Evolutionary conservation across 2,329 filamentous ascomycete species (phyloP).

Genomic region (Hymenoscyphus albidus): DNA sequence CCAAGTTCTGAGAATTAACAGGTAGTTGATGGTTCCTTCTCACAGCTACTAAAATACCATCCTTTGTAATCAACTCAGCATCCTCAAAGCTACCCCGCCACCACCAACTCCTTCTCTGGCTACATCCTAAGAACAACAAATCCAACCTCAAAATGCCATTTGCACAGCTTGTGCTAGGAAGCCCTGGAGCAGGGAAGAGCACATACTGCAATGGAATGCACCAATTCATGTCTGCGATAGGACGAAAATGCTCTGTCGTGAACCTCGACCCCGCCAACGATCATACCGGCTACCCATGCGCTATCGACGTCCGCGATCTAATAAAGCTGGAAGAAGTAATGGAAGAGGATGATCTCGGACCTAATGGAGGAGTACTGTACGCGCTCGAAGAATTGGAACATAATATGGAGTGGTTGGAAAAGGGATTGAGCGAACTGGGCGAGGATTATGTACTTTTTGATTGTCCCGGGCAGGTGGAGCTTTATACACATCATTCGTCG

Average conservation of each 20-base stretch:
- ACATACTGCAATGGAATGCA: constrained; percentile 99
- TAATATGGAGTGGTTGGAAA: constrained; percentile 88
- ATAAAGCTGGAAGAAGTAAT: constrained; percentile 94
- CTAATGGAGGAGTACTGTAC: constrained; percentile 89
- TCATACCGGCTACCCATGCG: constrained; percentile 80
- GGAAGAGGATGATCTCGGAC: constrained; percentile 82
- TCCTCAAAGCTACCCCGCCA: neutral
- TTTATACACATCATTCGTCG: constrained; percentile 93
- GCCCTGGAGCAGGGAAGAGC: constrained; percentile 91
- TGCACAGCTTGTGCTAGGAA: constrained; percentile 73
- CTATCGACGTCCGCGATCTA: constrained; percentile 84
- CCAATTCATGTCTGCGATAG: constrained; percentile 95
- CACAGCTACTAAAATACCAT: neutral
- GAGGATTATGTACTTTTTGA: constrained; percentile 95
- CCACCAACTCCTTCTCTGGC: neutral
- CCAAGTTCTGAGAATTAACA: no score
- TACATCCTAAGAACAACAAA: neutral
- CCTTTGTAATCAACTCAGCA: constrained; percentile 1
- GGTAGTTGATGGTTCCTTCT: neutral
- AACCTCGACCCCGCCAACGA: constrained; percentile 98
- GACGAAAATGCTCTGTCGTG: constrained; percentile 88
- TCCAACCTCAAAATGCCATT: constrained; percentile 33
- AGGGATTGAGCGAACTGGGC: constrained; percentile 71
- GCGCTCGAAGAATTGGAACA: constrained; percentile 92
- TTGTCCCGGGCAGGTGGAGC: constrained; percentile 93